Evolutionary conservation across 495 filamentous ascomycete genomes (phyloP), one percentile per base, ranked within the genome.

Genomic region (Podospora comata): DNA sequence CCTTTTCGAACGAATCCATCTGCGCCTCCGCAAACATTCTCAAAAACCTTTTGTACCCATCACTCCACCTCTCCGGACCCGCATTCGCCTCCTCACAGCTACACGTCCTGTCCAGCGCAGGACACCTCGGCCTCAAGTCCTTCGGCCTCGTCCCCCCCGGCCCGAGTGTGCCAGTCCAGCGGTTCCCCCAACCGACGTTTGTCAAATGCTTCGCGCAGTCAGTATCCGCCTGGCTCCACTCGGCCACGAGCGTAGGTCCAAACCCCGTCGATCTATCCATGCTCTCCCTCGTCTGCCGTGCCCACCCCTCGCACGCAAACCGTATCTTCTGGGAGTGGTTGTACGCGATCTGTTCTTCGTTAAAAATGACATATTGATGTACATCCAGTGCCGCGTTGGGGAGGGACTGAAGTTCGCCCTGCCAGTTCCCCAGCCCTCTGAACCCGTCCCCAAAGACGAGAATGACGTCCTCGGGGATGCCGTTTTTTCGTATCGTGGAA

Each of bases 201-300:
- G 96, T 98, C 67, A 99, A 85, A 74, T 93, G 88, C 70, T 85
- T 70, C 2, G 92, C 87, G 81, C 96, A 99, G 80, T 99, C 96
- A 15, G 96, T 98, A 76, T 99, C 96, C 57, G 96, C 94, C 84
- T 98, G 95, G 3, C 90, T 92, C 92, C 93, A 99, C 85, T 99
- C 96, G 72, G 94, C 96, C 76, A 94, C 92, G 64, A 98, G 88
- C n/a, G 94, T 97, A 5, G 95, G 95, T 0, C 96, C 96, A 84
- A 93, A 99, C 54, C 95, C 96, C 7, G 89, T 91, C 16, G 84
- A 76, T 1, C 84, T 88, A 78, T 89, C 84, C 79, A 92, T 88
- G 76, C 89, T 90, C 62, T 83, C 79, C 66, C 83, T 68, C 60
- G 92, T 87, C 86, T 97, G 94, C 65, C 85, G 72, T 3, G 89